Percentiles rank a stretch among this genome's conserved stretches.
phyloP scores from a whole-genome alignment of 2,329 filamentous ascomycete species.

The Nothophoma quercina region DNA sequence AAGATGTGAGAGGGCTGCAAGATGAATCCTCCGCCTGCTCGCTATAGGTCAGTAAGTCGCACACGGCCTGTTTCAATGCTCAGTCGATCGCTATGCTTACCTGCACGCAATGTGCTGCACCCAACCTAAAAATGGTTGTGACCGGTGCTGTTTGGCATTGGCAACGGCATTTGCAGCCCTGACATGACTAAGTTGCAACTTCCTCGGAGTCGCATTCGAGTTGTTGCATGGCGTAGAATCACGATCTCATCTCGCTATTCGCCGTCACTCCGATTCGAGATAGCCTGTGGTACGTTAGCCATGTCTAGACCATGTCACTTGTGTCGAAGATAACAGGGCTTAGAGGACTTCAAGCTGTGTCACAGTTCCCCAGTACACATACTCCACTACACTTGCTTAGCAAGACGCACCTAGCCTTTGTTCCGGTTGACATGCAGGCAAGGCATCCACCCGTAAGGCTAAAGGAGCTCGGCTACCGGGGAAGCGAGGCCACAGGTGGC shows the following conservation, averaged over 20 bases:
- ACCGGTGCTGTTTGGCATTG: not conserved
- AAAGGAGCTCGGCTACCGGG: conserved; percentile 5
- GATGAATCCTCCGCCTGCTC: conserved; percentile 1
- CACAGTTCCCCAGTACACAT: not conserved
- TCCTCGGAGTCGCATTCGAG: not conserved
- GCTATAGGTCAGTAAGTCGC: conserved; percentile 7
- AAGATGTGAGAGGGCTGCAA: conserved; percentile 8
- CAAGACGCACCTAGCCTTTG: conserved; percentile 5
- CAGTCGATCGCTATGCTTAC: conserved; percentile 14
- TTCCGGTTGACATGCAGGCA: not conserved
- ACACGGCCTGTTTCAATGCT: conserved; percentile 8
- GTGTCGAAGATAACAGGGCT: not conserved
- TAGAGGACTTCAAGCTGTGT: conserved; percentile 1
- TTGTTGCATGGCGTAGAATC: conserved; percentile 9
- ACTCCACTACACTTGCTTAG: not conserved
- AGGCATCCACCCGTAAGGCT: conserved; percentile 10
- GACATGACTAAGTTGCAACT: not conserved
- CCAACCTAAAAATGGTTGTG: conserved; percentile 1
- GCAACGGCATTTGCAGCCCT: conserved; percentile 7
- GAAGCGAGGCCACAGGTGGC: conserved; percentile 5
- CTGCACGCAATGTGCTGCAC: conserved; percentile 15
- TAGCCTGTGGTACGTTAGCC: conserved; percentile 8
- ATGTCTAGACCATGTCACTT: conserved; percentile 2
- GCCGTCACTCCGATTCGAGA: not conserved
- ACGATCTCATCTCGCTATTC: not conserved